Percentiles rank a stretch among this genome's conserved stretches.
Evolutionary conservation across 257 asterid species (phyloP).

Genomic region (Agastache rugosa): DNA sequence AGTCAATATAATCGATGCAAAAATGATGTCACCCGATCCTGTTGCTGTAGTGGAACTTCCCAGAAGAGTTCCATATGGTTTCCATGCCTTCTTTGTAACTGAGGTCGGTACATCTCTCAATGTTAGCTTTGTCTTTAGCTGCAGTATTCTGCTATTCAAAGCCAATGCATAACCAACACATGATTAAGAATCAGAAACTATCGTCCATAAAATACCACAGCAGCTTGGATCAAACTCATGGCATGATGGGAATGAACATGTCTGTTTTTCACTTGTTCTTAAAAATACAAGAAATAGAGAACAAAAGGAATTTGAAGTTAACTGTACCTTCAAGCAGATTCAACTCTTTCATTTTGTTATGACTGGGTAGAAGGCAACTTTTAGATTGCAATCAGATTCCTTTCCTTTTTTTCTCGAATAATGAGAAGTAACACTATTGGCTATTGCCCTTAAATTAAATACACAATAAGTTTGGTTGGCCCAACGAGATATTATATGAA

Average conservation of each 20-base stretch:
- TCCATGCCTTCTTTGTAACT: constrained; percentile 94
- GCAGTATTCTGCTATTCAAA: neutral
- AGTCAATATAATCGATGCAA: constrained; percentile 86
- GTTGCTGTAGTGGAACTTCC: constrained; percentile 86
- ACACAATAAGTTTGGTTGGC: too few species aligned
- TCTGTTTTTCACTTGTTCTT: neutral
- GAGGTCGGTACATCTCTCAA: constrained; percentile 55
- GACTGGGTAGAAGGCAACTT: too few species aligned
- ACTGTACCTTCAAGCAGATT: neutral
- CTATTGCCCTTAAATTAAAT: neutral
- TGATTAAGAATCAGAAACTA: too few species aligned
- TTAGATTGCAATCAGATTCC: too few species aligned
- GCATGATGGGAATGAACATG: neutral
- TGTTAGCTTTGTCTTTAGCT: neutral
- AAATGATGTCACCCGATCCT: constrained; percentile 87
- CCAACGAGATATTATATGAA: too few species aligned
- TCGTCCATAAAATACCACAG: too few species aligned
- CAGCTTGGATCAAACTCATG: too few species aligned
- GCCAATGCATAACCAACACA: neutral
- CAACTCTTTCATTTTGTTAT: neutral
- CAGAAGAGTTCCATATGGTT: constrained; percentile 89
- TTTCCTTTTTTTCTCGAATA: too few species aligned
- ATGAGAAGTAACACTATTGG: too few species aligned
- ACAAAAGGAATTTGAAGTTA: too few species aligned
- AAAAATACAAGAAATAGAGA: neutral